Evolutionary conservation across 148 eudicot species (phyloP).

Genomic region (Vaccinium corymbosum): DNA sequence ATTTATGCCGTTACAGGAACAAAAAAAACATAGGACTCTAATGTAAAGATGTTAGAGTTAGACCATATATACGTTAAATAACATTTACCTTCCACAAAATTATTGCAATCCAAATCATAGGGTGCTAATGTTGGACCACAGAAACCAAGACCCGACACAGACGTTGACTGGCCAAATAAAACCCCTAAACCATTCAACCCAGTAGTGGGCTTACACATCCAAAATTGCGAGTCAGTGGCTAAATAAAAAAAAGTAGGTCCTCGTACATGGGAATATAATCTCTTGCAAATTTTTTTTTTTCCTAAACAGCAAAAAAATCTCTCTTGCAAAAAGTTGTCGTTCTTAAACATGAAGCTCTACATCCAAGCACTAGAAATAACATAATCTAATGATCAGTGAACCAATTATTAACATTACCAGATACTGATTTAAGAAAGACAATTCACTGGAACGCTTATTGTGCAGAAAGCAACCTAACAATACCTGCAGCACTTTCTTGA

Average conservation of each 20-base stretch:
- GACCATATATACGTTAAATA: too few relatives aligned
- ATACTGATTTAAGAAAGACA: background rate
- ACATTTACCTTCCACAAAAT: too few relatives aligned
- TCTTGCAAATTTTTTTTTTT: background rate
- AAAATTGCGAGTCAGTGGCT: background rate
- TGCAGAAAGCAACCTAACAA: conserved; percentile 18
- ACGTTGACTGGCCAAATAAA: background rate
- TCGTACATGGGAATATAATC: background rate
- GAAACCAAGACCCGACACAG: background rate
- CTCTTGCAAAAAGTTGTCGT: background rate
- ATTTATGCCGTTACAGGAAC: background rate
- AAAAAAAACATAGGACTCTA: background rate
- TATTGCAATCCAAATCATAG: background rate
- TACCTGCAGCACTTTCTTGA: conserved; percentile 78
- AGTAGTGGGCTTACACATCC: background rate
- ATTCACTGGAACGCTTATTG: conserved; percentile 19
- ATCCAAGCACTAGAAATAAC: background rate
- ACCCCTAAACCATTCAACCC: background rate
- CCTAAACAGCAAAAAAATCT: background rate
- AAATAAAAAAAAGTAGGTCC: background rate
- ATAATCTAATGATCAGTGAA: background rate
- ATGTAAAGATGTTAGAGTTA: too few relatives aligned
- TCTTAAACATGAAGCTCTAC: background rate
- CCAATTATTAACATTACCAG: background rate
- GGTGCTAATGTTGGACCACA: background rate